A percentile compares a stretch with the other conserved stretches of the same genome.
phyloP scores from a whole-genome alignment of 2,329 filamentous ascomycete species.

The Blastomyces parvus region DNA sequence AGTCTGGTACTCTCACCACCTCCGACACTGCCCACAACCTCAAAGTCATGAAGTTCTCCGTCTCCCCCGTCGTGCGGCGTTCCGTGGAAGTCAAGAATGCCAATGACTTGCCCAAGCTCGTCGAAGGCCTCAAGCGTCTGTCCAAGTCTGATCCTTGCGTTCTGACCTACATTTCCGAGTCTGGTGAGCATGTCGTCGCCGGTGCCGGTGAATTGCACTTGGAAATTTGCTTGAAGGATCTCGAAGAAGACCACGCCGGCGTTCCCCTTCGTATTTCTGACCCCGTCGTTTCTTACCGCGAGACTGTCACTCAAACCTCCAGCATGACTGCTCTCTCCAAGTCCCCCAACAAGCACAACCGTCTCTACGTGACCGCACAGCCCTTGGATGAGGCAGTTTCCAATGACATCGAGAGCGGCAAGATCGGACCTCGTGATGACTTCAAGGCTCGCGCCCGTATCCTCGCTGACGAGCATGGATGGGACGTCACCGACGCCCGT shows the following conservation, averaged over 20 bases:
- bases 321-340: slow-evolving; percentile 97
- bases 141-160: slow-evolving; percentile 99
- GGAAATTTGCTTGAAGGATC: slow-evolving; percentile 99
- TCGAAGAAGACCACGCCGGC: slow-evolving; percentile 98
- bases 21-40: slow-evolving; percentile 97
- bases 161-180: slow-evolving; percentile 76
- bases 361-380: slow-evolving; percentile 91
- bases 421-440: slow-evolving; percentile 91
- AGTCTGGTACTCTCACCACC: slow-evolving; percentile 98
- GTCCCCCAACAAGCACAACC: slow-evolving; percentile 99
- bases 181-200: slow-evolving; percentile 97
- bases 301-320: slow-evolving; percentile 76
- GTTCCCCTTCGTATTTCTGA: slow-evolving; percentile 96
- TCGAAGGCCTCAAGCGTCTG: slow-evolving; percentile 99
- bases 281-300: slow-evolving; percentile 97
- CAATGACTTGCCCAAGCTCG: slow-evolving; percentile 97
- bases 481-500: slow-evolving; percentile 99
- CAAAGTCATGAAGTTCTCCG: slow-evolving; percentile 99
- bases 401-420: slow-evolving; percentile 80
- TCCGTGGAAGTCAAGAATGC: slow-evolving; percentile 99
- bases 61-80: slow-evolving; percentile 95
- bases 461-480: slow-evolving; percentile 92
- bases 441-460: slow-evolving; percentile 97
- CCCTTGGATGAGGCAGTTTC: slow-evolving; percentile 88
- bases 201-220: slow-evolving; percentile 99